Evolutionary conservation across 2,329 filamentous ascomycete species (phyloP).

Genomic region (Aspergillaceae sp.): DNA sequence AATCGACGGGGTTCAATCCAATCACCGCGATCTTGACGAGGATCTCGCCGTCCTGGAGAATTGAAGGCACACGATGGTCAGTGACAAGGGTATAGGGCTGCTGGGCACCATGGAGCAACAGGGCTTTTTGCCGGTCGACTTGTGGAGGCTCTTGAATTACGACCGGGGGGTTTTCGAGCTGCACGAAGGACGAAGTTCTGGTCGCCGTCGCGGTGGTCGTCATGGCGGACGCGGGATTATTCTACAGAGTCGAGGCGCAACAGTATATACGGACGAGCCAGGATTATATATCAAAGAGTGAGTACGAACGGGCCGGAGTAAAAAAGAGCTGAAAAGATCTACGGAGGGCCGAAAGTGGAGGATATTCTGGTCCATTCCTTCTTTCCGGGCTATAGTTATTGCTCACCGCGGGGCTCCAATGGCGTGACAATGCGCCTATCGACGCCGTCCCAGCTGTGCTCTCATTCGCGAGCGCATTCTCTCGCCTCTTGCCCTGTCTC

Average conservation of each 20-base stretch:
- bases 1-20: slow-evolving; percentile 69
- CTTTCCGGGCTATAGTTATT: neutral
- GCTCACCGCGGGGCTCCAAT: neutral
- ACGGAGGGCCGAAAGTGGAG: neutral
- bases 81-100: slow-evolving; percentile 43
- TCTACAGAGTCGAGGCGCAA: no score
- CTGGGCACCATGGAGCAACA: slow-evolving; percentile 44
- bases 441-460: no score
- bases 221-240: neutral
- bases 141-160: slow-evolving; percentile 5
- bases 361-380: neutral
- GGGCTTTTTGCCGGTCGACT: slow-evolving; percentile 34
- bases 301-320: no score
- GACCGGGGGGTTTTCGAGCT: slow-evolving; percentile 8
- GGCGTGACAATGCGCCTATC: no score
- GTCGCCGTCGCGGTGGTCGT: slow-evolving; percentile 2
- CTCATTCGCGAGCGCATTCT: no score
- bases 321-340: neutral
- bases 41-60: slow-evolving; percentile 45
- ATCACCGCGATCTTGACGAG: slow-evolving; percentile 56
- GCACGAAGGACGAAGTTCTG: slow-evolving; percentile 18
- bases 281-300: no score
- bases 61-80: slow-evolving; percentile 40
- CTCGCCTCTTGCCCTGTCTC: no score
- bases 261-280: neutral